Evolutionary conservation across 352 stramenopile genomes (phyloP).

Genomic region (Pythium phragmitis): DNA sequence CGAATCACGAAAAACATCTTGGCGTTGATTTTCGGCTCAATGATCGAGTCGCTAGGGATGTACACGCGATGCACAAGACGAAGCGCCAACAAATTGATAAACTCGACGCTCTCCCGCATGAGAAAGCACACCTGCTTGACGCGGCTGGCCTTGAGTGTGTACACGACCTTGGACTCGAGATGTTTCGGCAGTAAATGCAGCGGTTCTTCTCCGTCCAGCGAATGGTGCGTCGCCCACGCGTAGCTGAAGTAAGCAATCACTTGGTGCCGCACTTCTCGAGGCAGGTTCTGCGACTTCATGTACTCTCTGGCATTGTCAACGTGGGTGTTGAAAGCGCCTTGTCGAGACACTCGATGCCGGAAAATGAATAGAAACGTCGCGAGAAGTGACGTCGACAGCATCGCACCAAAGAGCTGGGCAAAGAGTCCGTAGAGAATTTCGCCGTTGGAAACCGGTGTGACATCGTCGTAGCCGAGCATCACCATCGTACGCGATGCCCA

Average conservation of each 20-base stretch:
- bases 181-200: constrained; percentile 60
- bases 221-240: constrained; percentile 59
- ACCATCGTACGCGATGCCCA: constrained; percentile 62
- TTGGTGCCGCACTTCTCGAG: constrained; percentile 42
- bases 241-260: constrained; percentile 71
- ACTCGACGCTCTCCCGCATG: constrained; percentile 65
- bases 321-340: constrained; percentile 50
- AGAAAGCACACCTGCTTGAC: constrained; percentile 72
- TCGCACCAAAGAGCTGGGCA: constrained; percentile 45
- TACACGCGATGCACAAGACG: constrained; percentile 53
- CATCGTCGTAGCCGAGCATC: constrained; percentile 61
- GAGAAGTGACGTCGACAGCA: constrained; percentile 58
- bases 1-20: constrained; percentile 79
- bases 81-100: constrained; percentile 61
- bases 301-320: constrained; percentile 71
- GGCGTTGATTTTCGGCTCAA: constrained; percentile 68
- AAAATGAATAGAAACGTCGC: constrained; percentile 76
- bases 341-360: constrained; percentile 52
- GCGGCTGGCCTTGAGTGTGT: constrained; percentile 59
- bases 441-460: constrained; percentile 50
- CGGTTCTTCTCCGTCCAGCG: constrained; percentile 56
- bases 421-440: constrained; percentile 57
- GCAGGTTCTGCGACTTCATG: constrained; percentile 70
- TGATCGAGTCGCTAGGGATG: constrained; percentile 58
- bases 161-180: constrained; percentile 62